A percentile compares a stretch with the other conserved stretches of the same genome.
phyloP scores from a whole-genome alignment of 768 basidiomycete species.

The Russula ochroleuca region DNA sequence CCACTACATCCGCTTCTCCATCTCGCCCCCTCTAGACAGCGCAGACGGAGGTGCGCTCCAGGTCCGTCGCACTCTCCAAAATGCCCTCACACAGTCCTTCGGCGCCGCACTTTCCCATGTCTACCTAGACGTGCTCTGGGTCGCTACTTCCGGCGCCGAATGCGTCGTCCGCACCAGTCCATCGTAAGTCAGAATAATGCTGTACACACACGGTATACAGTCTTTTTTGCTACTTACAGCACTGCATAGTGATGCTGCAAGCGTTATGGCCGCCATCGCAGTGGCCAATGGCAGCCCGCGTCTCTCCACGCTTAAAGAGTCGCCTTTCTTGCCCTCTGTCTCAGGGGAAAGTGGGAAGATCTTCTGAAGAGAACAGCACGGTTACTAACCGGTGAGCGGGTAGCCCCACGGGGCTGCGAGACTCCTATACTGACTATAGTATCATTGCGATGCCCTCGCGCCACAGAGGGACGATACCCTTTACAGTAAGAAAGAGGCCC shows the following conservation, averaged over 20 bases:
- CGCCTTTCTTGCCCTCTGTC: slow-evolving; percentile 34
- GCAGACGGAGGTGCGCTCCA: slow-evolving; percentile 39
- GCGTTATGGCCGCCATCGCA: slow-evolving; percentile 33
- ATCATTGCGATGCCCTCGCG: not conserved
- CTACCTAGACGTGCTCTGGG: slow-evolving; percentile 58
- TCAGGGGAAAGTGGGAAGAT: slow-evolving; percentile 23
- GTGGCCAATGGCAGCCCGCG: slow-evolving; percentile 28
- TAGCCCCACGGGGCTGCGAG: not conserved
- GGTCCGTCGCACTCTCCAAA: slow-evolving; percentile 53
- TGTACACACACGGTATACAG: not conserved
- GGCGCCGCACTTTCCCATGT: slow-evolving; percentile 49
- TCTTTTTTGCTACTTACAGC: too few species aligned
- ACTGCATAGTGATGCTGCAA: slow-evolving; percentile 32
- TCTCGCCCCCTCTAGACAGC: slow-evolving; percentile 35
- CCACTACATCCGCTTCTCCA: slow-evolving; percentile 47
- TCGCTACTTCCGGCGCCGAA: slow-evolving; percentile 40
- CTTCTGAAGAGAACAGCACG: not conserved
- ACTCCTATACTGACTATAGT: not conserved
- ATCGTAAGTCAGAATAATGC: slow-evolving; percentile 35
- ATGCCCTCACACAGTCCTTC: slow-evolving; percentile 50
- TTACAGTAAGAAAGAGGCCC: not conserved
- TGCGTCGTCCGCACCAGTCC: slow-evolving; percentile 41
- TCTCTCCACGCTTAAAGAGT: slow-evolving; percentile 33
- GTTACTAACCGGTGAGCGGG: not conserved
- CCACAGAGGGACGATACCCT: not conserved